These are phyloP conservation scores for Kwoniella sp. DNA, from an alignment of 768 basidiomycete genomes.

Conservation along the genomic window DNA sequence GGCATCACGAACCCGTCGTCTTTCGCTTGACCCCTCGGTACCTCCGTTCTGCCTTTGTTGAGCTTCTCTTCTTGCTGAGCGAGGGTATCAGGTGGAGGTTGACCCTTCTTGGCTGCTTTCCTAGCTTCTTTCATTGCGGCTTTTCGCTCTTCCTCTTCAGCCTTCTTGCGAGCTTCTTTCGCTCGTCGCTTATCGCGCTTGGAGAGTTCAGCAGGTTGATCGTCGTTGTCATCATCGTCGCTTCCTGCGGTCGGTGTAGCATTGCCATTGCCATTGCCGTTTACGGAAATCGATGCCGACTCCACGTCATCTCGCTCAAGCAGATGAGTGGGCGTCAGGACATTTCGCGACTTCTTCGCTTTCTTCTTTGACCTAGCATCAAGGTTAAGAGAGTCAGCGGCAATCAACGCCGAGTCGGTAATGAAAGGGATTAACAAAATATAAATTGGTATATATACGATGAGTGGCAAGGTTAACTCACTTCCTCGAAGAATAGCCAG, in stretches of 20 bases:
- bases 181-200: conserved; percentile 82
- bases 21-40: conserved; percentile 3
- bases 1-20: conserved; percentile 20
- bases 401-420: too few species aligned
- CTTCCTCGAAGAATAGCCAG: conserved; percentile 16
- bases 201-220: conserved; percentile 57
- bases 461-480: not conserved
- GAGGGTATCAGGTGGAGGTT: conserved; percentile 5
- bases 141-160: conserved; percentile 50
- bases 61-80: conserved; percentile 25
- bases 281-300: conserved; percentile 12
- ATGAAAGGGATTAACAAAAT: too few species aligned
- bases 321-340: conserved; percentile 12
- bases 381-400: too few species aligned
- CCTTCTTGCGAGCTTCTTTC: conserved; percentile 72
- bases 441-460: not conserved
- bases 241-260: conserved; percentile 42
- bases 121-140: conserved; percentile 27
- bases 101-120: conserved; percentile 24
- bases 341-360: conserved; percentile 13
- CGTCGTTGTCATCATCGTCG: conserved; percentile 10
- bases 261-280: conserved; percentile 12
- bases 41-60: conserved; percentile 3
- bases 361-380: conserved; percentile 15
- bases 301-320: not conserved